Evolutionary conservation across 1,139 yeast genomes (phyloP), one percentile per base, ranked within the genome.

Genomic region (Blastobotrys arbuscula): DNA sequence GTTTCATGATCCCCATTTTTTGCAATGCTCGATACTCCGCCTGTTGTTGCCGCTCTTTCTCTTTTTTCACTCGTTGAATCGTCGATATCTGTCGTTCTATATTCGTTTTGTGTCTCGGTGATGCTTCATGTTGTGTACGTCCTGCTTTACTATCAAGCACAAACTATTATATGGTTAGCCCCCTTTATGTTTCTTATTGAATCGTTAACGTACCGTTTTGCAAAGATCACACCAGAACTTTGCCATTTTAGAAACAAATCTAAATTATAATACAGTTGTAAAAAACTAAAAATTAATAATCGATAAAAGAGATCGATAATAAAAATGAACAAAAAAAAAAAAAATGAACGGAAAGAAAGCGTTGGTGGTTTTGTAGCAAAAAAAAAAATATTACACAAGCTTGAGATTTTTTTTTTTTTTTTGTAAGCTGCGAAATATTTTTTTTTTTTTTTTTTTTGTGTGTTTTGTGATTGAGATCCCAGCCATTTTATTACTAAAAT

Each of bases 141-240:
- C 70, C 66, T 18, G 70, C 54, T 49, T 67, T 67, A 33, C 74
- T 66, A 49, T 73, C 76, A 33, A 68, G 73, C 9, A 73, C 72
- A 56, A 71, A 74, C 75, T 72, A 43, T 28, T 16, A 2, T 16
- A 15, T 8, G 4, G 42, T 24, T n/a, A 39, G 42, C 31, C n/a
- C n/a, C n/a, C 5, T 28, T 5, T 35, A 20, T 18, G n/a, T 35
- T 7, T 13, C 18, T 35, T 5, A 35, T 35, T 33, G 15, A 20
- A 18, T 35, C 13, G 13, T 15, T 16, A 21, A 64, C 76, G 52
- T 57, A 73, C 76, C 5, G 61, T 57, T 40, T 66, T 60, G 53
- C 77, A 73, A 3, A 65, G 60, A 48, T 70, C 70, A 51, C 77
- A 73, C 76, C 76, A 74, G 50, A 64, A 70, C 46, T 66, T 67